Evolutionary conservation across 2,329 filamentous ascomycete genomes (phyloP).

Genomic region (Penicillium sp.): DNA sequence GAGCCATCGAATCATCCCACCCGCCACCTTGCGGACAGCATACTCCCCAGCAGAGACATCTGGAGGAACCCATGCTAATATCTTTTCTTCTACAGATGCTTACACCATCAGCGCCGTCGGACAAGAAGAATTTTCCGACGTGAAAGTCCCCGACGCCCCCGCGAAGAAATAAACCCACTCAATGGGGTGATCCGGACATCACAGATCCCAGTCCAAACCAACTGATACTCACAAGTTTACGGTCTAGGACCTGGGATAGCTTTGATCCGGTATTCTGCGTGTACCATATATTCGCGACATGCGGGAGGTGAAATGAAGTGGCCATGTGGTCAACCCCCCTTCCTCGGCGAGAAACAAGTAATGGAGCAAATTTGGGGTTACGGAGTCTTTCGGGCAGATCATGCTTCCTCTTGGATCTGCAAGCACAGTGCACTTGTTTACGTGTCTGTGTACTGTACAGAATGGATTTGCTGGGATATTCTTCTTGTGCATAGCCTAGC

Average conservation of each 20-base stretch:
- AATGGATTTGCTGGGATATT: slow-evolving; percentile 10
- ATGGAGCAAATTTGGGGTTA: slow-evolving; percentile 25
- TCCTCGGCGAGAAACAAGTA: slow-evolving; percentile 6
- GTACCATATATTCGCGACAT: slow-evolving; percentile 15
- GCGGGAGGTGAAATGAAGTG: not conserved
- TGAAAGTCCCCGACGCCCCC: slow-evolving; percentile 79
- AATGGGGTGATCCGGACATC: not conserved
- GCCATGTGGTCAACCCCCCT: slow-evolving; percentile 1
- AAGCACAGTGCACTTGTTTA: slow-evolving; percentile 16
- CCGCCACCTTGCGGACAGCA: not conserved
- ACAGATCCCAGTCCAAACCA: not conserved
- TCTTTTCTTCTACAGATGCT: slow-evolving; percentile 52
- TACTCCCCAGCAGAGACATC: not conserved
- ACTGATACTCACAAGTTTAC: not conserved
- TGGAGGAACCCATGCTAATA: slow-evolving; percentile 2
- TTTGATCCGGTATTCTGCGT: slow-evolving; percentile 5
- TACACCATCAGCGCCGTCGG: slow-evolving; percentile 82
- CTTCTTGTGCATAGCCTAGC: slow-evolving; percentile 13
- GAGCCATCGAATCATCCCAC: not conserved
- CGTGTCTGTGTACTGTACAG: slow-evolving; percentile 16
- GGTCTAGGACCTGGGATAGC: not conserved
- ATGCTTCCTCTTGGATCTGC: slow-evolving; percentile 12
- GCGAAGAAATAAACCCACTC: slow-evolving; percentile 23
- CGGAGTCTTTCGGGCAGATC: slow-evolving; percentile 22
- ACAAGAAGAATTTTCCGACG: slow-evolving; percentile 96